Evolutionary conservation across 2,329 filamentous ascomycete genomes (phyloP), one percentile per base, ranked within the genome.

Genomic region (Chalaropsis thielavioides): DNA sequence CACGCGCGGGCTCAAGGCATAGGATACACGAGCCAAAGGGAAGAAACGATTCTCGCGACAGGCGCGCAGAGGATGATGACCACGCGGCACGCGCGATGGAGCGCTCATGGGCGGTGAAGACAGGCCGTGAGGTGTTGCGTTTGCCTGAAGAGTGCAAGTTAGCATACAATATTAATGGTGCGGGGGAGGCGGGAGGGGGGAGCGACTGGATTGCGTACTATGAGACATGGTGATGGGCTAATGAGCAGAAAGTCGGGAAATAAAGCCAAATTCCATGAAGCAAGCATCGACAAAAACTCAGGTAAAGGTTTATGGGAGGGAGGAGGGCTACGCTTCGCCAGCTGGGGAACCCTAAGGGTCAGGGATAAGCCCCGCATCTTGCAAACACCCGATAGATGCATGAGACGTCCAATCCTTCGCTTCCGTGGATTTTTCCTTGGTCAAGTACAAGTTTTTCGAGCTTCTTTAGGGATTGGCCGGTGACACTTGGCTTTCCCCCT

Each of bases 41-140:
- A 11, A 97, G 84, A 75, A 96, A 97, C 65, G 89, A 94, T 73
- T 97, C 94, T 72, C 92, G 88, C 24, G 83, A 86, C 41, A 97
- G 84, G 63, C 90, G 88, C n/a, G 91, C 90, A 62, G 87, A 85
- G 69, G 87, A 89, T 8, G 87, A 84, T 70, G 87, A 85, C 91
- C 94, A 97, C 70, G 85, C 84, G 19, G 83, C 82, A 71, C 91
- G 90, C 67, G 95, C 87, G 61, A 92, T 83, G 62, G 83, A 82
- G 69, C 94, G 87, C 77, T 97, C 94, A 76, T 96, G 85, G 27
- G 90, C 86, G 41, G 94, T 97, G 79, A 97, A 97, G 75, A 96
- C 91, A 51, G 91, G 86, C 56, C 92, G 85, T 56, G 90, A 92
- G 56, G 91, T 95, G 77, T 96, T 96, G 71, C 90, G 85, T 78